Evolutionary conservation across 2,329 filamentous ascomycete genomes (phyloP).

Genomic region (Aureobasidium melanogenum): DNA sequence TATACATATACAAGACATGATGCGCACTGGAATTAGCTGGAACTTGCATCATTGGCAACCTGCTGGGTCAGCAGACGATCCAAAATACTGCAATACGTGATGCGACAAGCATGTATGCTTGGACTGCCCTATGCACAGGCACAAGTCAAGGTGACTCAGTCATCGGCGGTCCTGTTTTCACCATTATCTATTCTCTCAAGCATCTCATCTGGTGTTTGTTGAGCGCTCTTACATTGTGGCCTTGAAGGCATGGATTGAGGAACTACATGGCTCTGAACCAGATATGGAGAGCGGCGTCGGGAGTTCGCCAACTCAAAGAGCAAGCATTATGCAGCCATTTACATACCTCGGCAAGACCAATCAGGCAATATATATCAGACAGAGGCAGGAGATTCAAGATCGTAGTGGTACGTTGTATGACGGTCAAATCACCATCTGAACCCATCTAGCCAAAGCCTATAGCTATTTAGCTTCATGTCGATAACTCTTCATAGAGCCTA

Average conservation of each 20-base stretch:
- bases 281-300: not conserved
- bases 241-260: not conserved
- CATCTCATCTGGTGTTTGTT: not conserved
- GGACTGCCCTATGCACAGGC: not conserved
- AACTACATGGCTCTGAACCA: not conserved
- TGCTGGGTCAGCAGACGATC: not conserved
- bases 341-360: conserved; percentile 7
- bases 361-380: conserved; percentile 9
- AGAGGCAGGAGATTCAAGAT: conserved; percentile 1
- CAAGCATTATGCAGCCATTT: conserved; percentile 7
- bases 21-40: not conserved
- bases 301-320: not conserved
- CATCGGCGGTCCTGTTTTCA: not conserved
- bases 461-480: conserved; percentile 57
- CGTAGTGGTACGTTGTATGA: conserved; percentile 14
- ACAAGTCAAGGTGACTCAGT: not conserved
- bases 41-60: not conserved
- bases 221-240: not conserved
- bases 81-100: not conserved
- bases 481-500: conserved; percentile 60
- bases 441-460: conserved; percentile 25
- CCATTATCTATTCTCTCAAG: not conserved
- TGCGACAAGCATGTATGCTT: not conserved
- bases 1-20: conserved; percentile 5
- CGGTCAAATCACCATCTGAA: conserved; percentile 4